Conservation (phyloP, 2,329 filamentous ascomycete genomes). For the Paracorniculantispora psalliotae region DNA sequence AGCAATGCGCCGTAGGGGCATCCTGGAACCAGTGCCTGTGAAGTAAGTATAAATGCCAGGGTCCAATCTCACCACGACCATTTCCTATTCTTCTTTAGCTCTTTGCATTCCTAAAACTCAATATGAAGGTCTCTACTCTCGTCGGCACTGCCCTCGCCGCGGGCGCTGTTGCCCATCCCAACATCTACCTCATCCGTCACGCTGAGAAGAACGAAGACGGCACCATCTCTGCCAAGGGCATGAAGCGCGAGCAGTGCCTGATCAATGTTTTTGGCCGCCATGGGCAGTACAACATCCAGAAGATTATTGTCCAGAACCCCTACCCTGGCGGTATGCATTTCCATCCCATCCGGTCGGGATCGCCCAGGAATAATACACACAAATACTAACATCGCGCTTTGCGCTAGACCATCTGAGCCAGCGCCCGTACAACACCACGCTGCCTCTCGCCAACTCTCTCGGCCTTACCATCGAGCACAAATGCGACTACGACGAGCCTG, state of each 20-base stretch:
- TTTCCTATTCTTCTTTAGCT: not conserved
- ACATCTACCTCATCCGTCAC: slow-evolving; percentile 54
- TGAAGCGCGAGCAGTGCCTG: slow-evolving; percentile 49
- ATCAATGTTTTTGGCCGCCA: slow-evolving; percentile 44
- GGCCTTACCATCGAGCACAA: slow-evolving; percentile 13
- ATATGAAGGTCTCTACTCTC: slow-evolving; percentile 1
- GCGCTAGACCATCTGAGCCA: slow-evolving; percentile 1
- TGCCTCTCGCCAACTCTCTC: slow-evolving; percentile 8
- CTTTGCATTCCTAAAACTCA: not conserved
- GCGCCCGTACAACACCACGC: slow-evolving; percentile 14
- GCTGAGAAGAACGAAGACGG: slow-evolving; percentile 51
- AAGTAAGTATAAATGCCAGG: not conserved
- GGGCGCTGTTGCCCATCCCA: slow-evolving; percentile 27
- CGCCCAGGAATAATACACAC: not conserved
- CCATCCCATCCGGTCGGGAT: not conserved
- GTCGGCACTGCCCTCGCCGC: not conserved
- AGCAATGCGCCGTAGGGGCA: too few relatives aligned
- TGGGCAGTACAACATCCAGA: slow-evolving; percentile 46
- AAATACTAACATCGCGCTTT: not conserved
- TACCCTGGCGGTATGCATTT: slow-evolving; percentile 32
- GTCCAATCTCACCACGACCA: too few relatives aligned
- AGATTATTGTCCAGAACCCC: slow-evolving; percentile 50
- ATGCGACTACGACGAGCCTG: slow-evolving; percentile 25
- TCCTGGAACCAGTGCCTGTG: not conserved
- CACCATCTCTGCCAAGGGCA: slow-evolving; percentile 40